Percentiles rank a stretch among this genome's conserved stretches.
Evolutionary conservation across 1,284 basidiomycete species (phyloP).

Genomic region (Crucibulum parvulum): DNA sequence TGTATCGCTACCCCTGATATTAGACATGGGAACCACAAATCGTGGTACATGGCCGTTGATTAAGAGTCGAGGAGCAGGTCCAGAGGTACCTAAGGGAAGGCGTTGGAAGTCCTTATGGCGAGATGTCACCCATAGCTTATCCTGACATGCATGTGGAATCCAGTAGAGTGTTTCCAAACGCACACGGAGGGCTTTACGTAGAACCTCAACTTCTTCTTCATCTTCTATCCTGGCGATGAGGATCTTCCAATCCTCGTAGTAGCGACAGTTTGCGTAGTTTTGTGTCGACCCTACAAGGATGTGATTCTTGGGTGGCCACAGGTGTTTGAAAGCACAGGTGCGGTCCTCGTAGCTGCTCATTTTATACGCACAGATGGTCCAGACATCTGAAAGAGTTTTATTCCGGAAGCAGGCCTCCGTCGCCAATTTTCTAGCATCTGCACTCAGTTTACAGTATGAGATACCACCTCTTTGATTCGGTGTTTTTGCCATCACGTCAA

Average conservation of each 20-base stretch:
- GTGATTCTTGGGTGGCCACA: neutral
- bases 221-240: neutral
- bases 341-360: neutral
- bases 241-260: neutral
- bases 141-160: neutral
- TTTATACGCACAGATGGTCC: neutral
- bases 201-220: neutral
- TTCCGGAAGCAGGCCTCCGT: neutral
- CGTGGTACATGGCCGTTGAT: no score
- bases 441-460: neutral
- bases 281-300: neutral
- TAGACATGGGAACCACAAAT: no score
- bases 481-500: slow-evolving; percentile 1
- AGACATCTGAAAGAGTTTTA: neutral
- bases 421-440: neutral
- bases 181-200: neutral
- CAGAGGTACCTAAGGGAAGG: neutral
- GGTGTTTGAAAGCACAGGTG: neutral
- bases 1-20: no score
- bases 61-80: neutral
- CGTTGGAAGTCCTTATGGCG: neutral
- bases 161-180: neutral
- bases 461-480: neutral
- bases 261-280: neutral
- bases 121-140: neutral